A percentile compares a stretch with the other conserved stretches of the same genome.
These are phyloP conservation scores for Panaeolus cyanescens DNA, from an alignment of 768 basidiomycete genomes.

Conservation along the genomic window DNA sequence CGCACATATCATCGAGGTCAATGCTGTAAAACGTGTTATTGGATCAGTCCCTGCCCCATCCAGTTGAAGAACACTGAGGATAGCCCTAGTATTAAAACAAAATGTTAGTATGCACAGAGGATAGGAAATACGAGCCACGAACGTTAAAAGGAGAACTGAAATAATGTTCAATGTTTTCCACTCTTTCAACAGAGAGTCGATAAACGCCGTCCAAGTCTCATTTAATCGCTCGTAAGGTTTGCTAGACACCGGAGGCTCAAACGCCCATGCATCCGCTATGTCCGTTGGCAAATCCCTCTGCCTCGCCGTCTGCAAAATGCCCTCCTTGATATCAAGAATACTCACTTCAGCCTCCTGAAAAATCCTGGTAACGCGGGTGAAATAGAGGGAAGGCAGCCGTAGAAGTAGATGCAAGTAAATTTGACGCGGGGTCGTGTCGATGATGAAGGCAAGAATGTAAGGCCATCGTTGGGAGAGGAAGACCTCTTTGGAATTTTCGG, in stretches of 20 bases:
- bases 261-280: not conserved
- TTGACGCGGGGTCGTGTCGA: slow-evolving; percentile 30
- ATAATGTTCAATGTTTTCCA: slow-evolving; percentile 40
- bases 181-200: slow-evolving; percentile 31
- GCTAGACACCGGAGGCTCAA: not conserved
- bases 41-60: slow-evolving; percentile 49
- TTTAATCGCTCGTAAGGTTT: slow-evolving; percentile 20
- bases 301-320: slow-evolving; percentile 28
- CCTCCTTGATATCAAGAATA: slow-evolving; percentile 52
- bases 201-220: slow-evolving; percentile 29
- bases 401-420: slow-evolving; percentile 44
- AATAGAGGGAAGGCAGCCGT: slow-evolving; percentile 65
- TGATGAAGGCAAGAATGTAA: slow-evolving; percentile 20
- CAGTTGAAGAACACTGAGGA: slow-evolving; percentile 37
- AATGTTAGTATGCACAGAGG: not conserved
- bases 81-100: slow-evolving; percentile 23
- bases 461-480: not conserved
- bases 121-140: slow-evolving; percentile 3
- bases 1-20: slow-evolving; percentile 59
- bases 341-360: slow-evolving; percentile 69
- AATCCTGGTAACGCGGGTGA: slow-evolving; percentile 61
- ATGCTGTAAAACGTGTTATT: slow-evolving; percentile 54
- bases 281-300: not conserved
- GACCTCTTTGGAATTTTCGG: not conserved
- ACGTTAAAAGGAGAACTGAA: slow-evolving; percentile 34